phyloP scores from a whole-genome alignment of 139 green algal species.

The Yamagishiella unicocca region DNA sequence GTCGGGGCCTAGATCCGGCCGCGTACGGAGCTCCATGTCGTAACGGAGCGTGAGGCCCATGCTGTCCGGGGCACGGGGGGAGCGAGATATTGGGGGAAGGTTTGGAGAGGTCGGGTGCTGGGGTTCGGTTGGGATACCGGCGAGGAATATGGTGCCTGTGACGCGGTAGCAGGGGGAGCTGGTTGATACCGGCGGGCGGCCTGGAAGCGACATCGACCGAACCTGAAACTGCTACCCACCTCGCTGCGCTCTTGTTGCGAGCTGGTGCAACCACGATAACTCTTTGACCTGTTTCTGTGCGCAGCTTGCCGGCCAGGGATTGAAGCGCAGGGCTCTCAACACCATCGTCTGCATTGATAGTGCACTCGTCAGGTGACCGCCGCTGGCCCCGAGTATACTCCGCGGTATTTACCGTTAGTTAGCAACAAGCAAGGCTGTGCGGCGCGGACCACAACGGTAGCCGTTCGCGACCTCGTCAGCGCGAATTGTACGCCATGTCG shows the following conservation, averaged over 20 bases:
- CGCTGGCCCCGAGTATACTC: not conserved
- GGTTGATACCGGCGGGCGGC: no score
- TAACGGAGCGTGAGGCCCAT: slow-evolving; percentile 36
- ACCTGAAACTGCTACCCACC: not conserved
- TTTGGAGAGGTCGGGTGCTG: no score
- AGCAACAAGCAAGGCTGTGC: slow-evolving; percentile 17
- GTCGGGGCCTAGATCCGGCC: slow-evolving; percentile 37
- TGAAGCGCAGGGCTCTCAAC: slow-evolving; percentile 24
- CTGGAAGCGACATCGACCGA: not conserved
- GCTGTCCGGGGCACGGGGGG: not conserved
- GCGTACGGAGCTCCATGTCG: slow-evolving; percentile 24
- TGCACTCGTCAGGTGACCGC: not conserved
- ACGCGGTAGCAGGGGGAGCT: no score
- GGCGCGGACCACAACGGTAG: not conserved
- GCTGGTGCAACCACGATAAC: slow-evolving; percentile 9
- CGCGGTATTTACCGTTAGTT: not conserved
- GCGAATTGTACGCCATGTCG: not conserved
- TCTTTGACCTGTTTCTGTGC: not conserved
- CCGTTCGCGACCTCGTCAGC: slow-evolving; percentile 1
- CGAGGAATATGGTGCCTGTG: no score
- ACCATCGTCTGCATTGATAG: slow-evolving; percentile 31
- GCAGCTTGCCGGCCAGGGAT: not conserved
- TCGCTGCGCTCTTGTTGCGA: slow-evolving; percentile 36
- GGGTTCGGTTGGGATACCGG: no score
- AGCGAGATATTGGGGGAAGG: no score